phyloP scores from a whole-genome alignment of 257 asterid genomes.

The Primulina tabacum region DNA sequence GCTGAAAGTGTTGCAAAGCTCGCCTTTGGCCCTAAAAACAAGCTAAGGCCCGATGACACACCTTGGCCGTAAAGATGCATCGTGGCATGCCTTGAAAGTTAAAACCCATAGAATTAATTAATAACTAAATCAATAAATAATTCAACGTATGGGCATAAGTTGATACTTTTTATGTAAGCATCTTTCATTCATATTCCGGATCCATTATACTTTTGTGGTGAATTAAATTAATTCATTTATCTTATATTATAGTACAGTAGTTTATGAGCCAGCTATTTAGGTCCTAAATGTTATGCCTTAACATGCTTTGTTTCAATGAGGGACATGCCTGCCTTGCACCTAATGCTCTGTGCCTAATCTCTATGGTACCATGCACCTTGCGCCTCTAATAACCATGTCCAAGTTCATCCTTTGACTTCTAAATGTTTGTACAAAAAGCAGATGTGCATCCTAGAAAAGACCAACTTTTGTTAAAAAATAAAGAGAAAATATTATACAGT shows the following conservation, averaged over 20 bases:
- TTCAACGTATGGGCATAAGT: too few relatives aligned
- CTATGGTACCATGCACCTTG: background rate
- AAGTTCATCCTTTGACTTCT: background rate
- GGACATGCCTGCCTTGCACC: background rate
- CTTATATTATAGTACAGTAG: too few relatives aligned
- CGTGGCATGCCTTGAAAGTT: background rate
- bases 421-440: too few relatives aligned
- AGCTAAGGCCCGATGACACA: too few relatives aligned
- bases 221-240: too few relatives aligned
- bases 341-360: background rate
- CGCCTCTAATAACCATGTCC: background rate
- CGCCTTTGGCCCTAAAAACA: too few relatives aligned
- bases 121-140: too few relatives aligned
- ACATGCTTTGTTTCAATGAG: background rate
- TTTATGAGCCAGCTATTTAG: too few relatives aligned
- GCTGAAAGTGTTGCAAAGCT: background rate
- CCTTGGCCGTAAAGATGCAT: too few relatives aligned
- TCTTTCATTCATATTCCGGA: background rate
- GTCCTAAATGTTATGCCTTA: background rate
- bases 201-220: background rate
- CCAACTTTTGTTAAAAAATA: conserved; percentile 5
- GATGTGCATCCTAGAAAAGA: background rate
- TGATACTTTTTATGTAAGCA: too few relatives aligned
- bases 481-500: conserved; percentile 10
- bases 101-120: too few relatives aligned